Evolutionary conservation across 345 rosid species (phyloP), one percentile per base, ranked within the genome.

Genomic region (Garcia nutans): DNA sequence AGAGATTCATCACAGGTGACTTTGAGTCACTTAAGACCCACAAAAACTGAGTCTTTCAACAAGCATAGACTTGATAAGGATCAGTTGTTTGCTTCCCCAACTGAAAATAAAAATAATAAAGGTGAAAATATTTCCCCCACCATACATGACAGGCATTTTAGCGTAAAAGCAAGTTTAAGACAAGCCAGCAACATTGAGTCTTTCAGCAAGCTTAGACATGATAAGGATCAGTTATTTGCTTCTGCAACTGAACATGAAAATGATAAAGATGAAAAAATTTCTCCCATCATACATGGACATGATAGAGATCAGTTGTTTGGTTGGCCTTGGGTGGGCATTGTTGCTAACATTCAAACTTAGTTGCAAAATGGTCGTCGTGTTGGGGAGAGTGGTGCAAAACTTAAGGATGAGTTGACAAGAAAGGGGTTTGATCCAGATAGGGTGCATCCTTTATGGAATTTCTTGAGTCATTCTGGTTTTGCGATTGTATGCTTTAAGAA

Each of bases 361-460:
- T 0, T 74, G 17, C 44, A 65, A 56, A 77, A 76, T 67, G 96
- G 93, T 31, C 79, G 74, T 41, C 66, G 50, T 49, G 82, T 88
- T 17, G 97, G 90, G 19, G 85, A 86, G 65, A 90, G 97, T 73
- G 94, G 97, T 49, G 9, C 86, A 26, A 76, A 70, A 45, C 73
- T 94, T 19, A 78, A 80, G 76, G 88, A 88, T 24, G 93, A 88
- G 33, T 73, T 92, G 0, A 72, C 54, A 50, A 28, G 1, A 9
- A 82, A 86, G 64, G 98, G 98, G 24, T 91, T 89, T 73, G 82
- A 91, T 77, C 94, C 88, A n/a, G 62, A 81, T 45, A 88, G 81
- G 80, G 92, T 93, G 73, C 75, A 76, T 61, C 88, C 94, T 22
- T 68, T 92, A 12, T 90, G 97, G 94, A 82, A 77, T 70, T 72